phyloP scores from a whole-genome alignment of 1,139 yeast species.

The Chernovozyma sophiae-reginae region DNA sequence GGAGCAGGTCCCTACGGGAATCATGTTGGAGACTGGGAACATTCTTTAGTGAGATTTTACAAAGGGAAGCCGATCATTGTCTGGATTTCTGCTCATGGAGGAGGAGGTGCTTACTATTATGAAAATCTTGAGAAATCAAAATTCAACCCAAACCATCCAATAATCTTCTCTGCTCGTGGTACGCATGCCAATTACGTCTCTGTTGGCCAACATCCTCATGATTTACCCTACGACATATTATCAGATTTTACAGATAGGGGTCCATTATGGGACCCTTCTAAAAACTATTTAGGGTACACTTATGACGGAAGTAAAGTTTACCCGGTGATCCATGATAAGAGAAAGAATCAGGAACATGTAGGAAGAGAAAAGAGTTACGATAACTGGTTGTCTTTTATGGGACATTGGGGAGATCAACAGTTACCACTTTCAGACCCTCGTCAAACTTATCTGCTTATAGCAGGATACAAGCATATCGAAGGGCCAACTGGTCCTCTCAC shows the following conservation, averaged over 20 bases:
- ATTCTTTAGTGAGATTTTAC: constrained; percentile 78
- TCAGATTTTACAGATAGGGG: constrained; percentile 95
- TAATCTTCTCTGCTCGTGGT: constrained; percentile 87
- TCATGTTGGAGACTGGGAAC: constrained; percentile 99
- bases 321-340: constrained; percentile 38
- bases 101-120: constrained; percentile 86
- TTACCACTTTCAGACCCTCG: constrained; percentile 65
- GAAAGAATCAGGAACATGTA: constrained; percentile 26
- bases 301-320: constrained; percentile 55
- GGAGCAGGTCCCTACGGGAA: constrained; percentile 97
- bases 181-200: constrained; percentile 96
- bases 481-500: constrained; percentile 90
- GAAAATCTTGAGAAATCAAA: constrained; percentile 69
- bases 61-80: constrained; percentile 79
- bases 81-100: constrained; percentile 99
- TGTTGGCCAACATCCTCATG: constrained; percentile 96
- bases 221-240: constrained; percentile 83
- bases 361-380: constrained; percentile 65
- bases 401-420: constrained; percentile 89
- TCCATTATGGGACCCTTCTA: constrained; percentile 88
- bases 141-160: constrained; percentile 49
- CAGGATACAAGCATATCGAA: constrained; percentile 83
- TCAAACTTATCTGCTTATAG: constrained; percentile 75
- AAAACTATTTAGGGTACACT: constrained; percentile 76
- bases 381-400: constrained; percentile 75